Percentiles rank a stretch among this genome's conserved stretches.
Conservation (phyloP, 2,329 filamentous ascomycete species). For the Sclerotinia spermophila region DNA sequence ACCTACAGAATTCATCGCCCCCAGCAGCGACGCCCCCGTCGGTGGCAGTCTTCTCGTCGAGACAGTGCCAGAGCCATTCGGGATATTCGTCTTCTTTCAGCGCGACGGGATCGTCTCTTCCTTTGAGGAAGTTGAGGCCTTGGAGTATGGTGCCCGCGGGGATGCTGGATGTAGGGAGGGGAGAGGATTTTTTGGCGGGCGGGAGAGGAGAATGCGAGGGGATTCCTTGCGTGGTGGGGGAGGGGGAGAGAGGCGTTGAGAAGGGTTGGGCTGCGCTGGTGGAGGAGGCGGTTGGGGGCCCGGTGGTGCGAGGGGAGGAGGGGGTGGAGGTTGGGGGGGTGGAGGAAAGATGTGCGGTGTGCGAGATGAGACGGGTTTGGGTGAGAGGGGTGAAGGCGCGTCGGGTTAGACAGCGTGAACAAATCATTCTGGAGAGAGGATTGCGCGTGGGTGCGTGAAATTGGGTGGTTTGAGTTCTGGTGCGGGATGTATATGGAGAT, state of each 20-base stretch:
- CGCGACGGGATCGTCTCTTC: constrained; percentile 68
- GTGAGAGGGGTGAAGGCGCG: constrained; percentile 31
- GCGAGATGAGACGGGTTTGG: constrained; percentile 22
- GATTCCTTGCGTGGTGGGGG: constrained; percentile 22
- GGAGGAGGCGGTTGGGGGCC: constrained; percentile 30
- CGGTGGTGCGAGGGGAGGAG: constrained; percentile 21
- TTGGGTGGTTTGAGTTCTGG: constrained; percentile 22
- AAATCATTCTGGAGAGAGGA: constrained; percentile 35
- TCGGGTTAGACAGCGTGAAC: constrained; percentile 47
- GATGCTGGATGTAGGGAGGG: constrained; percentile 24
- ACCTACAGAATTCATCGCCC: constrained; percentile 78
- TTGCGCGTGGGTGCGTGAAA: constrained; percentile 16
- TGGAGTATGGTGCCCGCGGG: constrained; percentile 65
- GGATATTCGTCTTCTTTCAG: constrained; percentile 74
- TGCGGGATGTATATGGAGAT: constrained; percentile 31
- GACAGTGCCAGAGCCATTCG: constrained; percentile 71
- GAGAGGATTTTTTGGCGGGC: constrained; percentile 11
- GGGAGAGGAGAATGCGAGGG: background rate
- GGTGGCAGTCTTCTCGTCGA: constrained; percentile 59
- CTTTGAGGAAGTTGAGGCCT: constrained; percentile 76
- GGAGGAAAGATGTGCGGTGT: constrained; percentile 22
- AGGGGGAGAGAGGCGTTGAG: constrained; percentile 35
- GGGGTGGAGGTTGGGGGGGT: constrained; percentile 29
- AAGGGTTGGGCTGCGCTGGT: constrained; percentile 36
- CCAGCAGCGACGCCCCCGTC: constrained; percentile 47